Evolutionary conservation across 352 stramenopile genomes (phyloP).

Genomic region (Phytophthora pisi): DNA sequence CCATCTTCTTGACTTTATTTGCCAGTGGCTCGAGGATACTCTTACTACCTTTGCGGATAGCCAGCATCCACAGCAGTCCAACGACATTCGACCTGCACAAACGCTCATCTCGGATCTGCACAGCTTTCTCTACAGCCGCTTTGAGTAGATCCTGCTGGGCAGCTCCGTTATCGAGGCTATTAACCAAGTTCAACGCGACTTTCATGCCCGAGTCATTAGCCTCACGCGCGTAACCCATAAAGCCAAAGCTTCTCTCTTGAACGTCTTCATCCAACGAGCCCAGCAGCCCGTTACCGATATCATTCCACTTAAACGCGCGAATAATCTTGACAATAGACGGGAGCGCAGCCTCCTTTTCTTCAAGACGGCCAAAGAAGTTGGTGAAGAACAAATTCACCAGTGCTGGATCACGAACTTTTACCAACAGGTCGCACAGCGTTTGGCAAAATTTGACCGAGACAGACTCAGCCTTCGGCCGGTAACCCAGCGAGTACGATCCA

Average conservation of each 20-base stretch:
- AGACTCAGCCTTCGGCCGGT: background rate
- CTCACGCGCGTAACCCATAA: background rate
- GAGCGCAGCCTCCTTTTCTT: background rate
- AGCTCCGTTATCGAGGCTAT: background rate
- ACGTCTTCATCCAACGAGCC: background rate
- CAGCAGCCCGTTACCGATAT: background rate
- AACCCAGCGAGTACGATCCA: background rate
- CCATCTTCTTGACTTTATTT: background rate
- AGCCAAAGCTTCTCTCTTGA: background rate
- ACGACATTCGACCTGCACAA: background rate
- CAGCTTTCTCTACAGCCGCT: background rate
- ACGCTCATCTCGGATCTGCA: background rate
- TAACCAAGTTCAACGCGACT: background rate
- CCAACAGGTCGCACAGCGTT: background rate
- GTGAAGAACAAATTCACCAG: background rate
- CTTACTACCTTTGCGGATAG: background rate
- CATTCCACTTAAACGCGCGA: background rate
- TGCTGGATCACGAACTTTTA: background rate
- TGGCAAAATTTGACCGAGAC: background rate
- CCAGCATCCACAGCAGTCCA: background rate
- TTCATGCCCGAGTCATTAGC: background rate
- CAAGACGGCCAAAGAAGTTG: background rate
- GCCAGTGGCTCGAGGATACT: background rate
- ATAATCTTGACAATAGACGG: background rate
- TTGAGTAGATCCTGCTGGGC: conserved; percentile 1